Conservation (phyloP, 2,329 filamentous ascomycete genomes). For the Macrophomina pseudophaseolina region DNA sequence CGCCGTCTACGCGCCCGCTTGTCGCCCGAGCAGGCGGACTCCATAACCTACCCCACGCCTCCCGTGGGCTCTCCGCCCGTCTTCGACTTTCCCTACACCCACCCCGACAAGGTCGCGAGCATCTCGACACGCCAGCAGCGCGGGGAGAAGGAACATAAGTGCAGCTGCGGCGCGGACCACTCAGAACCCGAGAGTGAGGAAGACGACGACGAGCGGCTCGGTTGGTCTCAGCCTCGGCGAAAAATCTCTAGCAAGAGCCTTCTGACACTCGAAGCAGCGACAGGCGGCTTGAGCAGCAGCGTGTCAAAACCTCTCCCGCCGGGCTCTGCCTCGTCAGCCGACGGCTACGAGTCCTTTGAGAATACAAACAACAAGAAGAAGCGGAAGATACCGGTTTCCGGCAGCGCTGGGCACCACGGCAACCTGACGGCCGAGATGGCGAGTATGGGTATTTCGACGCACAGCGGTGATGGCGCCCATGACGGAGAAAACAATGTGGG, state of each 20-base stretch:
- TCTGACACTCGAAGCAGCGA: slow-evolving; percentile 33
- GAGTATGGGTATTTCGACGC: slow-evolving; percentile 63
- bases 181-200: slow-evolving; percentile 66
- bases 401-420: slow-evolving; percentile 66
- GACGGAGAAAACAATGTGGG: slow-evolving; percentile 53
- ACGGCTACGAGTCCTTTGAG: slow-evolving; percentile 96
- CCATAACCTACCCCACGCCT: slow-evolving; percentile 80
- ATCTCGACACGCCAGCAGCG: slow-evolving; percentile 46
- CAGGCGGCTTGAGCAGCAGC: slow-evolving; percentile 35
- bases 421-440: slow-evolving; percentile 68
- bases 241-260: slow-evolving; percentile 31
- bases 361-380: slow-evolving; percentile 99
- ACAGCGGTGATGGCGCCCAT: slow-evolving; percentile 49
- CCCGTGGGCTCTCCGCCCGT: slow-evolving; percentile 73
- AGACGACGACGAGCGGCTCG: slow-evolving; percentile 55
- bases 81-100: slow-evolving; percentile 70
- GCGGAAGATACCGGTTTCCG: slow-evolving; percentile 91
- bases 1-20: slow-evolving; percentile 85
- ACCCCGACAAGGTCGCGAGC: slow-evolving; percentile 38
- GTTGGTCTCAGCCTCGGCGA: slow-evolving; percentile 26
- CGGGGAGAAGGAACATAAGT: slow-evolving; percentile 58
- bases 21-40: slow-evolving; percentile 80
- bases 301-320: slow-evolving; percentile 59
- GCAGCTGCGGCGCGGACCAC: slow-evolving; percentile 52
- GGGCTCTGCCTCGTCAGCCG: slow-evolving; percentile 65